phyloP scores from a whole-genome alignment of 257 asterid genomes.

The Solanum peruvianum region DNA sequence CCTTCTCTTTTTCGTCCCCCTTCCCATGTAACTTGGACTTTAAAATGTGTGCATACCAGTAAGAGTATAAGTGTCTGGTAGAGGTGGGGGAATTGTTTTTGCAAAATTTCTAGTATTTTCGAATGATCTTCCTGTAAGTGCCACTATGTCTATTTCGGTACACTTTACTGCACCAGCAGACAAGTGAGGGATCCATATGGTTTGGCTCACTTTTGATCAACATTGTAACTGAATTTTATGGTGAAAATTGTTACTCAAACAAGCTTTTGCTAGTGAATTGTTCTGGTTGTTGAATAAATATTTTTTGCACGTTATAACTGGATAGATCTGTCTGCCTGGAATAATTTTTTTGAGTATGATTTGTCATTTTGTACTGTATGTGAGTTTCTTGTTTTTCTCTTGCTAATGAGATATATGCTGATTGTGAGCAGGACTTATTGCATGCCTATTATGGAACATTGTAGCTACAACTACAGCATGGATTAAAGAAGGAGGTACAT shows the following conservation, averaged over 20 bases:
- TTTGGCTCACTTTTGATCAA: neutral
- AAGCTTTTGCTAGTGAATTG: neutral
- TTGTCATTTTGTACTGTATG: neutral
- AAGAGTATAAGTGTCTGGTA: neutral
- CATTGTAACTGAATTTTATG: neutral
- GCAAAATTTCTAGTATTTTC: neutral
- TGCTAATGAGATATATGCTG: neutral
- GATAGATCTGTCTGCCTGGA: neutral
- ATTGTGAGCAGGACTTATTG: constrained; percentile 51
- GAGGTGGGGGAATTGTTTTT: neutral
- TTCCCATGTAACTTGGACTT: neutral
- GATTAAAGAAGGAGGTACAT: constrained; percentile 78
- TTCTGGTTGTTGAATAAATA: neutral
- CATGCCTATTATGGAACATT: constrained; percentile 71
- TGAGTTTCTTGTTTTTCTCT: neutral
- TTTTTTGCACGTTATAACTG: neutral
- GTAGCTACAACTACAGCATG: constrained; percentile 86
- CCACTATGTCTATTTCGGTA: neutral
- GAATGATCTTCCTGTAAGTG: neutral
- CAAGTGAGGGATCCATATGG: neutral
- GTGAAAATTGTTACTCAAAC: neutral
- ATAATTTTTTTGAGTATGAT: neutral
- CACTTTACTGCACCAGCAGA: neutral
- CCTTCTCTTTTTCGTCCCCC: neutral
- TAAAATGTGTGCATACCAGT: neutral